Conservation (phyloP, 2,329 filamentous ascomycete species). For the Fusarium tricinctum region DNA sequence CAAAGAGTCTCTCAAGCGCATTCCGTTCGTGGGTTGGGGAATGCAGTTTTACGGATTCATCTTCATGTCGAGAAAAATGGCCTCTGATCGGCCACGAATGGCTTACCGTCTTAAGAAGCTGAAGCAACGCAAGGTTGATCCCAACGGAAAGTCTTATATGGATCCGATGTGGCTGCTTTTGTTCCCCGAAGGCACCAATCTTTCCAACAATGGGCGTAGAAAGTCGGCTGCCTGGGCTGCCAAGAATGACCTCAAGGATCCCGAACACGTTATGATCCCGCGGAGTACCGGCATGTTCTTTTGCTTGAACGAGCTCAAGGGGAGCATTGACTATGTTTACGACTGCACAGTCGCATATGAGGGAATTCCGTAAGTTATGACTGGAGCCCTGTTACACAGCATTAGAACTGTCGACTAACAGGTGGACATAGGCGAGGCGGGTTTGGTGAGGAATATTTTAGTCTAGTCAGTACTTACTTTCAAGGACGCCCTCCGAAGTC, state of each 20-base stretch:
- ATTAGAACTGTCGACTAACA: conserved; percentile 31
- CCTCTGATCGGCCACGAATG: conserved; percentile 81
- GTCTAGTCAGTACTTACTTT: conserved; percentile 87
- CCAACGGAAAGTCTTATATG: conserved; percentile 67
- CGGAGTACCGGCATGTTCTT: conserved; percentile 86
- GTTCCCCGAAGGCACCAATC: conserved; percentile 89
- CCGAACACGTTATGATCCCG: conserved; percentile 81
- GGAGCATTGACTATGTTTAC: conserved; percentile 84
- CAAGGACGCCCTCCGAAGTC: conserved; percentile 91
- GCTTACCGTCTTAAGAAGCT: conserved; percentile 80
- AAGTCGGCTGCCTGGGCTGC: conserved; percentile 82
- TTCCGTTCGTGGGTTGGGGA: conserved; percentile 83
- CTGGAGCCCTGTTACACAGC: conserved; percentile 12
- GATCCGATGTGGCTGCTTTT: conserved; percentile 92
- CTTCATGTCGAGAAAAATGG: conserved; percentile 92
- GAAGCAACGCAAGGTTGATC: conserved; percentile 68
- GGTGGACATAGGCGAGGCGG: conserved; percentile 72
- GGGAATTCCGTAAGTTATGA: conserved; percentile 81
- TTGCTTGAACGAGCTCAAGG: conserved; percentile 80
- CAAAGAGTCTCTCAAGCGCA: conserved; percentile 86
- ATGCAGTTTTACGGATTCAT: conserved; percentile 93
- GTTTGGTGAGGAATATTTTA: conserved; percentile 93
- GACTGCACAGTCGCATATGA: conserved; percentile 97
- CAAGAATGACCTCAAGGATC: conserved; percentile 80
- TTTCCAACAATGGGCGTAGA: conserved; percentile 76